Conservation (phyloP, 225 moss, liverwort and hornwort species). For the Bryoerythrophyllum caledonicum region DNA sequence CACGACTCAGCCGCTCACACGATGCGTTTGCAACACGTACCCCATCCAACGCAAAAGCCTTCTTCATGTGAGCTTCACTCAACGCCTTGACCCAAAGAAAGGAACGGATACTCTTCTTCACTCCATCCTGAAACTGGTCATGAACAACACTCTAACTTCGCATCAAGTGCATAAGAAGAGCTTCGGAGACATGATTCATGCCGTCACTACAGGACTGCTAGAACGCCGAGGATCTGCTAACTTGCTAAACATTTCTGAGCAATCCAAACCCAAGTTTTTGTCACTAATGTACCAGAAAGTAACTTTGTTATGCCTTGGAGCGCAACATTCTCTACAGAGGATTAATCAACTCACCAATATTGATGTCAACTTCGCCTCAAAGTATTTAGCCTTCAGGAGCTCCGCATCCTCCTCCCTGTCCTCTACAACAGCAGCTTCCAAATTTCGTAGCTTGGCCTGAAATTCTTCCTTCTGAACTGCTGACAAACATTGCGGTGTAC, state of each 20-base stretch:
- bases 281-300: not conserved
- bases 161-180: not conserved
- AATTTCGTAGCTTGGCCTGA: too few relatives aligned
- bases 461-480: not conserved
- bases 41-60: not conserved
- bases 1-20: too few relatives aligned
- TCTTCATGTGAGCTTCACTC: too few relatives aligned
- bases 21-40: too few relatives aligned
- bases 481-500: not conserved
- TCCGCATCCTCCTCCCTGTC: too few relatives aligned
- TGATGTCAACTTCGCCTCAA: not conserved
- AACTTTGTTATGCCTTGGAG: not conserved
- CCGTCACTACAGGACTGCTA: not conserved
- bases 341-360: not conserved
- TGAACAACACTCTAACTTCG: too few relatives aligned
- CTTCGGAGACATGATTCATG: not conserved
- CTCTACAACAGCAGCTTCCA: too few relatives aligned
- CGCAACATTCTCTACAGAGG: too few relatives aligned
- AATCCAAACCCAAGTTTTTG: not conserved
- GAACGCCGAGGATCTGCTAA: too few relatives aligned
- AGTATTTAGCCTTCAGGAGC: not conserved
- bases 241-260: not conserved
- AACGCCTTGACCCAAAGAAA: too few relatives aligned
- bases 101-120: too few relatives aligned
- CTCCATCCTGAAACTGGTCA: not conserved